Conservation (phyloP, 2,329 filamentous ascomycete genomes). For the Fusarium proliferatum region DNA sequence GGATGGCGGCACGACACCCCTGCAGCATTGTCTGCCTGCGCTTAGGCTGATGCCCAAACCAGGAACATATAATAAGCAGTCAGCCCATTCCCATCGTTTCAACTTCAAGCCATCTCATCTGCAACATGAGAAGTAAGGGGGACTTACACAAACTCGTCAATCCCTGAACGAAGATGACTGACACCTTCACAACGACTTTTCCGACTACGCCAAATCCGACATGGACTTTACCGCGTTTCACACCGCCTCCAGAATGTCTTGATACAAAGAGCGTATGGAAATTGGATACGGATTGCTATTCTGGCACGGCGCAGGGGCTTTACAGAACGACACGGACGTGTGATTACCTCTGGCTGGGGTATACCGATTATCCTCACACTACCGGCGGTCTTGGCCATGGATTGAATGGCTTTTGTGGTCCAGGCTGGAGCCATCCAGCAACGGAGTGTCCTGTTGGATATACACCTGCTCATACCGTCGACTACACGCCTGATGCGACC, state of each 20-base stretch:
- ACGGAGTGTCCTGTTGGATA: not conserved
- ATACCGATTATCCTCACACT: not conserved
- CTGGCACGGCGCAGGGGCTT: not conserved
- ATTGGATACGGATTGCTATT: not conserved
- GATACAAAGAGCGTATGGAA: not conserved
- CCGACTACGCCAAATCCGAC: not conserved
- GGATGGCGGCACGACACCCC: not conserved
- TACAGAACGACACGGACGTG: not conserved
- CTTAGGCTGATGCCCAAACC: not conserved
- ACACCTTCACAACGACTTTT: not conserved
- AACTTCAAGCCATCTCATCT: fast-evolving
- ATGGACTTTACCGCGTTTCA: not conserved
- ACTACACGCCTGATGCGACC: not conserved
- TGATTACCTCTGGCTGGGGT: not conserved
- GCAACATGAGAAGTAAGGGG: fast-evolving
- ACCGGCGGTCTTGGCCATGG: fast-evolving
- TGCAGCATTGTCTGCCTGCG: not conserved
- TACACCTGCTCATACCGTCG: not conserved
- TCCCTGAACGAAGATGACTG: fast-evolving
- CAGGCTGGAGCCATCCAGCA: not conserved
- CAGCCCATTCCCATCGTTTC: not conserved
- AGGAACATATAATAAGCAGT: not conserved
- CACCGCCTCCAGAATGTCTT: not conserved
- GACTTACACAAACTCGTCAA: not conserved
- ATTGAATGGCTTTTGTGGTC: not conserved